These are phyloP conservation scores for Aspergillus melleus DNA, from an alignment of 2,329 filamentous ascomycete species.

Conservation along the genomic window DNA sequence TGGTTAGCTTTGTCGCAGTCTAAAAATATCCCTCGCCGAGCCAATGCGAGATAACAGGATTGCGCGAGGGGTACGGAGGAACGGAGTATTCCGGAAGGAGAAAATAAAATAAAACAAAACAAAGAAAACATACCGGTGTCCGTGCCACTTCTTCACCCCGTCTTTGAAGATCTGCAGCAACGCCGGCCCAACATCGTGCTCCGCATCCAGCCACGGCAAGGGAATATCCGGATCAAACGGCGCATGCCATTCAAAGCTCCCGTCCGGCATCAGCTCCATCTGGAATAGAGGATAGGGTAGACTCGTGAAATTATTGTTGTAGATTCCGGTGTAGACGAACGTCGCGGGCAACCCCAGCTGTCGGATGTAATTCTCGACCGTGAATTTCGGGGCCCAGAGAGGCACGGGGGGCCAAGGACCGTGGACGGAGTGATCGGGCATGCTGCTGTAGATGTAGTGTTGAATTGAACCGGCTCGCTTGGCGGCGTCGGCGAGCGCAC, in stretches of 20 bases:
- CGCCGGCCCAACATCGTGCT: slow-evolving; percentile 92
- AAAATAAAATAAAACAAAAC: background rate
- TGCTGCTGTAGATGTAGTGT: slow-evolving; percentile 94
- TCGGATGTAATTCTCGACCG: slow-evolving; percentile 86
- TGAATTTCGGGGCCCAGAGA: slow-evolving; percentile 89
- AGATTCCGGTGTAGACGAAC: slow-evolving; percentile 95
- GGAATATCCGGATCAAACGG: slow-evolving; percentile 89
- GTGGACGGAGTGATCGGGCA: slow-evolving; percentile 90
- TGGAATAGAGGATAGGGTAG: slow-evolving; percentile 91
- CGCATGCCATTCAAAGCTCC: slow-evolving; percentile 87
- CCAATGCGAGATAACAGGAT: background rate
- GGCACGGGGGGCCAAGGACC: slow-evolving; percentile 81
- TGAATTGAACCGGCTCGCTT: slow-evolving; percentile 74
- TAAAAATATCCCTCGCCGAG: background rate
- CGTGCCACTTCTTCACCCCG: slow-evolving; percentile 79
- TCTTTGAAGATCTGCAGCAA: slow-evolving; percentile 95
- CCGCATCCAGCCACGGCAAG: slow-evolving; percentile 92
- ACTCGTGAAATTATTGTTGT: slow-evolving; percentile 98
- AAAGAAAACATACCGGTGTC: slow-evolving; percentile 57
- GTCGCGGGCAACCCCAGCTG: slow-evolving; percentile 81
- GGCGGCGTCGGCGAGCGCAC: slow-evolving; percentile 83
- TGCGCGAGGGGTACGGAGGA: background rate
- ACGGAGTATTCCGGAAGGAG: background rate
- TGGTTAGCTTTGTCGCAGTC: slow-evolving; percentile 9
- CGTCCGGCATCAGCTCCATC: slow-evolving; percentile 83